phyloP scores from a whole-genome alignment of 1,284 basidiomycete species.

The Schizopora paradoxa region DNA sequence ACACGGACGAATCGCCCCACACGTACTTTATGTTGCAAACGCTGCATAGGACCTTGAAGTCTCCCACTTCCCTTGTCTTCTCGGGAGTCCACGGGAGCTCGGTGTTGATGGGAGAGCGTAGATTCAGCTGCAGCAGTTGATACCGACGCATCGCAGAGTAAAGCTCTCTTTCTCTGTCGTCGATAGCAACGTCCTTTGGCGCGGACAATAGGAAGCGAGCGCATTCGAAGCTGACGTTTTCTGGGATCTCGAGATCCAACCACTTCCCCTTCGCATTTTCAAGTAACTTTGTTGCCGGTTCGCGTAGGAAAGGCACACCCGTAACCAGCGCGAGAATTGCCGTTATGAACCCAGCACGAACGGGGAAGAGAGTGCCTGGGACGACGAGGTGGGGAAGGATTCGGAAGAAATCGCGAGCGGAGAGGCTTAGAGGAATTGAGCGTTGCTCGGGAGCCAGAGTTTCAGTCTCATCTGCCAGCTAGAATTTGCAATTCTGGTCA shows the following conservation, averaged over 20 bases:
- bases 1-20: background rate
- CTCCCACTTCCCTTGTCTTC: conserved; percentile 24
- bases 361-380: conserved; percentile 23
- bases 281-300: conserved; percentile 21
- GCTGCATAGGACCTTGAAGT: conserved; percentile 21
- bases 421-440: conserved; percentile 22
- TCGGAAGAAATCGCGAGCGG: conserved; percentile 21
- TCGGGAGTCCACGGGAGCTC: conserved; percentile 23
- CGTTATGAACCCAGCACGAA: conserved; percentile 22
- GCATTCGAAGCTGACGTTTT: conserved; percentile 26
- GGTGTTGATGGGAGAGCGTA: conserved; percentile 20
- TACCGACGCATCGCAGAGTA: conserved; percentile 25
- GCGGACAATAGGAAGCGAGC: conserved; percentile 22
- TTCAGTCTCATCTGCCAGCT: conserved; percentile 23
- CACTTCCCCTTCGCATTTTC: conserved; percentile 22
- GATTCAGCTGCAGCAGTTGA: conserved; percentile 24
- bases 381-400: conserved; percentile 27
- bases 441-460: conserved; percentile 21
- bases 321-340: conserved; percentile 24
- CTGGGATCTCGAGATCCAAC: conserved; percentile 23
- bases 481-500: background rate
- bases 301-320: conserved; percentile 23
- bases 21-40: conserved; percentile 19
- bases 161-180: conserved; percentile 17
- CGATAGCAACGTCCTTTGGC: conserved; percentile 20